Evolutionary conservation across 768 basidiomycete genomes (phyloP).

Genomic region (Serendipita indica): DNA sequence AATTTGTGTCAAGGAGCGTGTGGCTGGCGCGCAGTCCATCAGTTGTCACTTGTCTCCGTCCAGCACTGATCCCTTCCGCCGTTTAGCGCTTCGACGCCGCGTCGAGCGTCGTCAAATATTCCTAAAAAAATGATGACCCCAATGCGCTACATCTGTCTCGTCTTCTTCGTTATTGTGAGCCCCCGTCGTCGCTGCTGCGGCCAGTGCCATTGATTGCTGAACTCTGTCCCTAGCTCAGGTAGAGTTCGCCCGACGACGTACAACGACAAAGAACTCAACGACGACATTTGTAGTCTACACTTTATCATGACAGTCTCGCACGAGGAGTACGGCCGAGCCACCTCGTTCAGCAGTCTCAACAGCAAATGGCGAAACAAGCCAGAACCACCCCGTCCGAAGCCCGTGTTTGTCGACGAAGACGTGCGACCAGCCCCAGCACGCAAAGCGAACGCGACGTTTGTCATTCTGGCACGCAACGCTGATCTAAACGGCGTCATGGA

Average conservation of each 20-base stretch:
- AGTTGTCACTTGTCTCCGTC: no score
- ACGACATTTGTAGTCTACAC: constrained; percentile 2
- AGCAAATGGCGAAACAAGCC: neutral
- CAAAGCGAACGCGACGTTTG: constrained; percentile 71
- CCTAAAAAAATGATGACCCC: constrained; percentile 13
- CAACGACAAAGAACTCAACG: neutral
- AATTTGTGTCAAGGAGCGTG: no score
- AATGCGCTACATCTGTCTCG: constrained; percentile 5
- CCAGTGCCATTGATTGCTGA: neutral
- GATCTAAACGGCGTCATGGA: constrained; percentile 45
- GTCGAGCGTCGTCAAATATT: no score
- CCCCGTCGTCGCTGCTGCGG: neutral
- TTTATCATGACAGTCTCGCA: constrained; percentile 10
- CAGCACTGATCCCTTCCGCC: no score
- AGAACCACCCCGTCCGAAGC: neutral
- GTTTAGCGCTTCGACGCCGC: no score
- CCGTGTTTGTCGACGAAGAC: neutral
- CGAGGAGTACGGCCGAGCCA: constrained; percentile 10
- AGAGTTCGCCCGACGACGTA: neutral
- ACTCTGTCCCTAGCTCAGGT: neutral
- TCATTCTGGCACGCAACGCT: constrained; percentile 50
- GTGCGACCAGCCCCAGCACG: constrained; percentile 24
- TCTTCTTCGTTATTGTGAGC: neutral
- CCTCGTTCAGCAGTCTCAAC: constrained; percentile 4
- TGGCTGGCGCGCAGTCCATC: no score